phyloP scores from a whole-genome alignment of 2,329 filamentous ascomycete genomes.

The Fusarium torreyae region DNA sequence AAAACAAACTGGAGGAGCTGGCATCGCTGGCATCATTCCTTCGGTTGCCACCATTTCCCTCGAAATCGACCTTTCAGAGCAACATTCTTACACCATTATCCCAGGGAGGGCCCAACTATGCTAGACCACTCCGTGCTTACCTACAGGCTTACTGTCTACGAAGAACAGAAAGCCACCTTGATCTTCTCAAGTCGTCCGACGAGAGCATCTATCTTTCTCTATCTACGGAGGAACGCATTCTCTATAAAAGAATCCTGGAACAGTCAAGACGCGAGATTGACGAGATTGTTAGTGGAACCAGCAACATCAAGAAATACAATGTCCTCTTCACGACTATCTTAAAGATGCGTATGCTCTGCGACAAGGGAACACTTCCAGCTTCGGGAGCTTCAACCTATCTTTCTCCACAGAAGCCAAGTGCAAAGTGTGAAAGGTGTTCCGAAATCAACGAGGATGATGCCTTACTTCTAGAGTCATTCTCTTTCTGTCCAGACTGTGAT shows the following conservation, averaged over 20 bases:
- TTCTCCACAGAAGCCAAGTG: background rate
- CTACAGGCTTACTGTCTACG: slow-evolving; percentile 15
- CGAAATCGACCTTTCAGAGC: too few species aligned
- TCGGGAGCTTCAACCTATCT: background rate
- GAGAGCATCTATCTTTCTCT: background rate
- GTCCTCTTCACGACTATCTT: slow-evolving; percentile 12
- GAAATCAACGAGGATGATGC: background rate
- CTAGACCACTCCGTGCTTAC: slow-evolving; percentile 10
- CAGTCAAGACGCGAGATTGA: slow-evolving; percentile 7
- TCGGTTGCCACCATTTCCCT: too few species aligned
- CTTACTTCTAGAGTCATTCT: slow-evolving; percentile 3
- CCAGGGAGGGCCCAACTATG: background rate
- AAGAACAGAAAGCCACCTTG: slow-evolving; percentile 13
- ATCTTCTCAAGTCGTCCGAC: slow-evolving; percentile 1
- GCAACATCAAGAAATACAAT: slow-evolving; percentile 7
- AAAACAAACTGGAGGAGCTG: too few species aligned
- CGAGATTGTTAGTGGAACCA: background rate
- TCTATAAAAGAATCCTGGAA: background rate
- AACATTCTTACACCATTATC: background rate
- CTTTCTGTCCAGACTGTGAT: slow-evolving; percentile 15
- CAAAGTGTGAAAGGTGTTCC: slow-evolving; percentile 20
- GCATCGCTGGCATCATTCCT: too few species aligned
- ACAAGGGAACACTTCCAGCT: slow-evolving; percentile 1
- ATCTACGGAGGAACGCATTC: background rate
- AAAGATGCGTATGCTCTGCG: slow-evolving; percentile 22